phyloP scores from a whole-genome alignment of 1,284 basidiomycete genomes.

The Acaromyces ingoldii region DNA sequence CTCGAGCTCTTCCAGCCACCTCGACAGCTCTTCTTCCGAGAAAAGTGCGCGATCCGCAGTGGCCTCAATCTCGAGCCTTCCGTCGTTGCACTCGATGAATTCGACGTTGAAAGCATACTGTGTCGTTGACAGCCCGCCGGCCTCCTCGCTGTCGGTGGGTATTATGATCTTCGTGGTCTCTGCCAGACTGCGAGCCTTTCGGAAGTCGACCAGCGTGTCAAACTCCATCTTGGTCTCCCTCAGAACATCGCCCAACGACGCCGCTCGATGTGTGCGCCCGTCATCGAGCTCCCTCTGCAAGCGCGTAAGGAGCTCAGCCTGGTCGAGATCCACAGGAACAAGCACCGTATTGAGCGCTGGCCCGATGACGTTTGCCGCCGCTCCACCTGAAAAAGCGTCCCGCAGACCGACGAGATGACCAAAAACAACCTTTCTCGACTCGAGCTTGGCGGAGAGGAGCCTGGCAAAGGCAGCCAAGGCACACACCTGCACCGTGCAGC shows the following conservation, averaged over 20 bases:
- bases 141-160: not conserved
- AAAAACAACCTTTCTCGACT: constrained; percentile 33
- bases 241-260: constrained; percentile 34
- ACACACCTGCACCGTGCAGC: not conserved
- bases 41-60: constrained; percentile 22
- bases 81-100: constrained; percentile 23
- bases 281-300: constrained; percentile 30
- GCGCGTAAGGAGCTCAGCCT: constrained; percentile 11
- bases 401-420: constrained; percentile 42
- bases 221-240: constrained; percentile 16
- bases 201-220: constrained; percentile 44
- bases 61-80: constrained; percentile 20
- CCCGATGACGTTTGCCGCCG: constrained; percentile 34
- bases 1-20: constrained; percentile 17
- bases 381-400: constrained; percentile 16
- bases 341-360: constrained; percentile 45
- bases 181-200: constrained; percentile 8
- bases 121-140: constrained; percentile 1
- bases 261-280: constrained; percentile 30
- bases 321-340: constrained; percentile 22
- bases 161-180: not conserved
- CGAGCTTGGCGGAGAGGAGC: constrained; percentile 25
- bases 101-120: constrained; percentile 43
- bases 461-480: constrained; percentile 24
- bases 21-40: constrained; percentile 9